Conservation (phyloP, 257 asterid species). For the Solanum okadae region DNA sequence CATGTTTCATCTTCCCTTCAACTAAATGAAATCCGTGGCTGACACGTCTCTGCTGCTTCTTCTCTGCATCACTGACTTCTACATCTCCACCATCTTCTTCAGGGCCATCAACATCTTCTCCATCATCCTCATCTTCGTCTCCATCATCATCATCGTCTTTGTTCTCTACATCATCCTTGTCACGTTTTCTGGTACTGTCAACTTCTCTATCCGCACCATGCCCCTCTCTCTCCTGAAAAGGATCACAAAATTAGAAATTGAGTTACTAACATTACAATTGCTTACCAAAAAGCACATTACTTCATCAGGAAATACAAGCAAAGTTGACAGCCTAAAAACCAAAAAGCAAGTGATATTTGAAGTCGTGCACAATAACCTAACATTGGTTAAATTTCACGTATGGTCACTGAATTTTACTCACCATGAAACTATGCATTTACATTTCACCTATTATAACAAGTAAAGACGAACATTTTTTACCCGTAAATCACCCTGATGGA, state of each 20-base stretch:
- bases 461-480: not conserved
- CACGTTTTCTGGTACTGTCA: not conserved
- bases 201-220: not conserved
- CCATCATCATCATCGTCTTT: not conserved
- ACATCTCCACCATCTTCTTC: not conserved
- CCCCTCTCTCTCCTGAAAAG: not conserved
- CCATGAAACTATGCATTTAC: not conserved
- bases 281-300: not conserved
- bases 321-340: not conserved
- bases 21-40: slow-evolving; percentile 30
- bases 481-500: not conserved
- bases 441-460: not conserved
- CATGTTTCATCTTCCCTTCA: slow-evolving; percentile 42
- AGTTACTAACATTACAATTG: not conserved
- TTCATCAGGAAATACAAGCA: not conserved
- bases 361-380: not conserved
- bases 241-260: not conserved
- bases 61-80: not conserved
- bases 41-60: not conserved
- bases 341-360: not conserved
- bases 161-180: not conserved
- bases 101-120: not conserved
- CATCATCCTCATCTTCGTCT: not conserved
- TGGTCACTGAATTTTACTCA: not conserved
- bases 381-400: not conserved